Evolutionary conservation across 192 early-diverging fungal species (phyloP).

Genomic region (Umbelopsis sp.): DNA sequence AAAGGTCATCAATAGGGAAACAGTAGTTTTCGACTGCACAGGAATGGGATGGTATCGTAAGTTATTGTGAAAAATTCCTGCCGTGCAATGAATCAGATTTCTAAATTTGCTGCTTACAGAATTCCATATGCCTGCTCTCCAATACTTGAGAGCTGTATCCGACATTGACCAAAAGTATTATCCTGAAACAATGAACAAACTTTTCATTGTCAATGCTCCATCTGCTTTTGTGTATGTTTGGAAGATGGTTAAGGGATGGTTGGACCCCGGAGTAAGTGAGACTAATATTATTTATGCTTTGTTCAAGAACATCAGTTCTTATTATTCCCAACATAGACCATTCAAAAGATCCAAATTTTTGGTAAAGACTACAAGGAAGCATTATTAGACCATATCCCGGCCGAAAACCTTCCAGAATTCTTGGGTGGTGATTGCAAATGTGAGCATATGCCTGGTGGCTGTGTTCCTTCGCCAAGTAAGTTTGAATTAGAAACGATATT

Average conservation of each 20-base stretch:
- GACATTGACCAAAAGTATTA: conserved; percentile 92
- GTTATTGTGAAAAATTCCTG: conserved; percentile 21
- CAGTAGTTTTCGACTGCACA: conserved; percentile 91
- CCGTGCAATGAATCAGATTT: too few relatives aligned
- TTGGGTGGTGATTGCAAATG: conserved; percentile 76
- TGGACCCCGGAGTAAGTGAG: conserved; percentile 68
- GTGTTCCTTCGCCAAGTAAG: conserved; percentile 45
- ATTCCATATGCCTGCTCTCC: conserved; percentile 66
- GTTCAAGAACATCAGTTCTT: background rate
- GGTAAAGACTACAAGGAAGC: conserved; percentile 59
- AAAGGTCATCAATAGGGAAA: conserved; percentile 75
- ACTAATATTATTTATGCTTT: background rate
- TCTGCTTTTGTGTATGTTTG: conserved; percentile 85
- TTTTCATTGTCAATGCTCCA: conserved; percentile 94
- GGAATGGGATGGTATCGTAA: conserved; percentile 77
- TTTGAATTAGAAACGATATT: background rate
- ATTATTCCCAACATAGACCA: conserved; percentile 31
- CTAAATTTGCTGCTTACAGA: conserved; percentile 33
- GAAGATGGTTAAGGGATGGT: conserved; percentile 75
- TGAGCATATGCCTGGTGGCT: conserved; percentile 74
- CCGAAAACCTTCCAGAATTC: conserved; percentile 70
- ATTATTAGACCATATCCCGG: conserved; percentile 64
- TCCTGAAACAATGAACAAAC: conserved; percentile 90
- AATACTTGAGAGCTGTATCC: conserved; percentile 72
- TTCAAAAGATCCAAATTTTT: conserved; percentile 67